phyloP scores from a whole-genome alignment of 1,284 basidiomycete genomes.

The Naganishia cerealis region DNA sequence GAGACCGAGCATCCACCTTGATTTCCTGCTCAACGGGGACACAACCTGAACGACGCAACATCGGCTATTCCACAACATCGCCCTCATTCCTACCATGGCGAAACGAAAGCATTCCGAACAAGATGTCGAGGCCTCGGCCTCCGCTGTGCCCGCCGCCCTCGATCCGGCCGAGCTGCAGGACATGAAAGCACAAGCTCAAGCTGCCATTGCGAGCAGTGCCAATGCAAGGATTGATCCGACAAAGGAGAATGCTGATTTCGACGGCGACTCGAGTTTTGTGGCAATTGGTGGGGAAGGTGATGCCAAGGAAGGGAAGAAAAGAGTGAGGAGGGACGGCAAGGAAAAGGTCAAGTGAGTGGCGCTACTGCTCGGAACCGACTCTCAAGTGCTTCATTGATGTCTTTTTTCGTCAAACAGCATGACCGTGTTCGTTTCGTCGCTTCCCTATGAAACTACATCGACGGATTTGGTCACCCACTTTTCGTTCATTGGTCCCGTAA shows the following conservation, averaged over 20 bases:
- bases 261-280: conserved; percentile 24
- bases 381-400: conserved; percentile 2
- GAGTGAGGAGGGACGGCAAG: conserved; percentile 33
- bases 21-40: neutral
- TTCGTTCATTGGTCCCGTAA: conserved; percentile 90
- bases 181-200: conserved; percentile 17
- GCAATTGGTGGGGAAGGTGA: conserved; percentile 13
- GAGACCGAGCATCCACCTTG: neutral
- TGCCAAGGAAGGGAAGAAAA: conserved; percentile 6
- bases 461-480: conserved; percentile 88
- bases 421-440: conserved; percentile 55
- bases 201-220: conserved; percentile 12
- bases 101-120: conserved; percentile 32
- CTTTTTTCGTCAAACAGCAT: conserved; percentile 38
- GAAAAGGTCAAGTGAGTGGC: conserved; percentile 46
- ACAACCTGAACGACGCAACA: neutral
- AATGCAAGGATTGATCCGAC: conserved; percentile 12
- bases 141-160: neutral
- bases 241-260: conserved; percentile 11
- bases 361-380: neutral
- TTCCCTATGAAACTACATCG: conserved; percentile 85
- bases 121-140: conserved; percentile 10
- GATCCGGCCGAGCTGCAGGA: conserved; percentile 12
- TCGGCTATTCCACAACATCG: neutral
- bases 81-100: conserved; percentile 4